Conservation (phyloP, 805 yeast species). For the Wickerhamiella slavikovae region DNA sequence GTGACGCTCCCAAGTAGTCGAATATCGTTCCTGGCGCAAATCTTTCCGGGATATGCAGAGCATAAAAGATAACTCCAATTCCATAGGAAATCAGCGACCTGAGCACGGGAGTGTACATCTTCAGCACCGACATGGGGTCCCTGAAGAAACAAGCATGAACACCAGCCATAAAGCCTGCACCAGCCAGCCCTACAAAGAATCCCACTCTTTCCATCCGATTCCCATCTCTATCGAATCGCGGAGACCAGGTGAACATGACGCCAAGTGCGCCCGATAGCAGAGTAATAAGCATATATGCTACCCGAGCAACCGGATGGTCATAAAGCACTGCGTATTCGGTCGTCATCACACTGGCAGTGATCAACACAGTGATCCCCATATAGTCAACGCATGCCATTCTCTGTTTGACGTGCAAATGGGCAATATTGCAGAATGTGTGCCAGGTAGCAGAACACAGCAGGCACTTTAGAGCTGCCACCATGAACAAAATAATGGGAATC, state of each 20-base stretch:
- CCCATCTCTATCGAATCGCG: slow-evolving; percentile 73
- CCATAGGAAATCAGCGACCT: slow-evolving; percentile 58
- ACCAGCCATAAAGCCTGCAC: slow-evolving; percentile 51
- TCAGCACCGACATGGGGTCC: slow-evolving; percentile 32
- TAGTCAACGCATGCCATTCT: slow-evolving; percentile 86
- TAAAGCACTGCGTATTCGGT: slow-evolving; percentile 66
- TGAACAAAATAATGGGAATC: slow-evolving; percentile 37
- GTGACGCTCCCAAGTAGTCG: slow-evolving; percentile 60
- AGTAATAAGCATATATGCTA: slow-evolving; percentile 38
- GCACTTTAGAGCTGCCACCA: slow-evolving; percentile 58
- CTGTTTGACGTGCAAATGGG: slow-evolving; percentile 38
- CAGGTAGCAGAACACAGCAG: slow-evolving; percentile 60
- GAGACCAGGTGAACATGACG: slow-evolving; percentile 74
- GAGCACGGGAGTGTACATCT: slow-evolving; percentile 44
- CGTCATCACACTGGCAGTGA: slow-evolving; percentile 73
- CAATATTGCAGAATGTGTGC: slow-evolving; percentile 80
- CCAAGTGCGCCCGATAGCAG: slow-evolving; percentile 51
- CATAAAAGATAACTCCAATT: slow-evolving; percentile 72
- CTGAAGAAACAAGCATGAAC: slow-evolving; percentile 31
- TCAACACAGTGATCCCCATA: slow-evolving; percentile 78
- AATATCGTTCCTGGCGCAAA: slow-evolving; percentile 24
- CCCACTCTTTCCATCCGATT: slow-evolving; percentile 58
- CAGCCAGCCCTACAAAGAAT: slow-evolving; percentile 62
- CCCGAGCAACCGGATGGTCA: slow-evolving; percentile 29
- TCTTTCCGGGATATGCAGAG: slow-evolving; percentile 73